phyloP scores from a whole-genome alignment of 2,329 filamentous ascomycete genomes.

The Aspergillus fructus region DNA sequence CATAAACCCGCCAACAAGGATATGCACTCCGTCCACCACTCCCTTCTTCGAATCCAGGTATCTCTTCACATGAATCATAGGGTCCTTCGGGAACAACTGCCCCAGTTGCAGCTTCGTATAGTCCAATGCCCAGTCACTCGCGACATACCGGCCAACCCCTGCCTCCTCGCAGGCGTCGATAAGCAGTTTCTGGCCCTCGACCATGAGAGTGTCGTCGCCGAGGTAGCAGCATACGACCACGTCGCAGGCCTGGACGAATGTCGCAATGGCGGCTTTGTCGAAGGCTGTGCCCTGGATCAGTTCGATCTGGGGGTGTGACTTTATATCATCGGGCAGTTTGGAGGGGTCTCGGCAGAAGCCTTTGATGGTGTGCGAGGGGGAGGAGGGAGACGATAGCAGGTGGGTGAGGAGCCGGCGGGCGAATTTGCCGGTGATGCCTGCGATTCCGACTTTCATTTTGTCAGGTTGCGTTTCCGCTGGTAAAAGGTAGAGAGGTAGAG shows the following conservation, averaged over 20 bases:
- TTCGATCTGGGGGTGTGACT: constrained; percentile 12
- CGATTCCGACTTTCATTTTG: constrained; percentile 26
- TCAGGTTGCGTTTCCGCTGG: background rate
- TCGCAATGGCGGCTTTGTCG: constrained; percentile 23
- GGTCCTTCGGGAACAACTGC: constrained; percentile 40
- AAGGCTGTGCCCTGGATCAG: constrained; percentile 28
- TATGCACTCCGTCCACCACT: constrained; percentile 38
- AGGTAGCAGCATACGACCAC: constrained; percentile 45
- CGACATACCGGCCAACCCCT: constrained; percentile 40
- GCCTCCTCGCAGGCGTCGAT: constrained; percentile 41
- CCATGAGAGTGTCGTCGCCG: constrained; percentile 40
- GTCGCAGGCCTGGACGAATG: constrained; percentile 32
- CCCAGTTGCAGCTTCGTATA: constrained; percentile 41
- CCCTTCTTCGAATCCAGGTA: constrained; percentile 39
- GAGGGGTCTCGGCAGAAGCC: constrained; percentile 30
- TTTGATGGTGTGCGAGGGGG: constrained; percentile 14
- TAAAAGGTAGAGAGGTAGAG: too few species aligned
- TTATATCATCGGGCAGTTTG: constrained; percentile 20
- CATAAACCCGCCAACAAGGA: constrained; percentile 43
- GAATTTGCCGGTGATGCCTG: constrained; percentile 37
- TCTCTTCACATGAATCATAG: constrained; percentile 40
- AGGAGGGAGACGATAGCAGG: constrained; percentile 19
- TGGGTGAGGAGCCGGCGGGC: constrained; percentile 27
- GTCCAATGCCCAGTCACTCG: constrained; percentile 44
- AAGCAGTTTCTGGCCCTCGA: constrained; percentile 42